Percentiles rank a stretch among this genome's conserved stretches.
phyloP scores from a whole-genome alignment of 345 rosid species.

The Sapria himalayana region DNA sequence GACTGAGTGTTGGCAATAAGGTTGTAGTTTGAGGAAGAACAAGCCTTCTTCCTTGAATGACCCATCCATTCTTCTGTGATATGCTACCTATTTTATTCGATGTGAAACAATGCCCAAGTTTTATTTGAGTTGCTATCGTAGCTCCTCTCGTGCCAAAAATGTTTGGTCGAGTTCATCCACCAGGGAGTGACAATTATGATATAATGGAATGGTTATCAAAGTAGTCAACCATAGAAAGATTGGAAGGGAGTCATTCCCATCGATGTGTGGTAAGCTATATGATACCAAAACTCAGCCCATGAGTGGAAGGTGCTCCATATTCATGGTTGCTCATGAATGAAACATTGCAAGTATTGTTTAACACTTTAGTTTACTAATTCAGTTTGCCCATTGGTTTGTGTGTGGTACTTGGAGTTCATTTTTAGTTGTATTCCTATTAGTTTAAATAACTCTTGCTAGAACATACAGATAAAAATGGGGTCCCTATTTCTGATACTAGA shows the following conservation, averaged over 20 bases:
- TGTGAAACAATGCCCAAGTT: not conserved
- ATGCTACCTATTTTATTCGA: not conserved
- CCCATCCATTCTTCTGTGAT: not conserved
- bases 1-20: not conserved
- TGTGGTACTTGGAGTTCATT: constrained; percentile 2
- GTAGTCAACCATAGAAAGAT: too few species aligned
- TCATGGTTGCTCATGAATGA: not conserved
- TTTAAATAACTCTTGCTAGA: too few species aligned
- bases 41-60: not conserved
- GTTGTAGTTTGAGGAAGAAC: not conserved
- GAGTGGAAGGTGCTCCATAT: not conserved
- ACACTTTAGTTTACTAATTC: not conserved
- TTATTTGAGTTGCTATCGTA: not conserved
- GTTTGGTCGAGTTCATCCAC: not conserved
- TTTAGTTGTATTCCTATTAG: not conserved
- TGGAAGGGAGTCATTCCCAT: not conserved
- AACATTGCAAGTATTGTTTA: not conserved
- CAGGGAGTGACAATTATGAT: too few species aligned
- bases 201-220: too few species aligned
- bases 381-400: not conserved
- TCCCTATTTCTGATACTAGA: too few species aligned
- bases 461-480: too few species aligned
- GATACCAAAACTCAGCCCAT: not conserved
- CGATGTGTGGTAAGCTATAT: not conserved
- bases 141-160: not conserved